These are phyloP conservation scores for Mortierella claussenii DNA, from an alignment of 192 early-diverging fungal genomes.

Conservation along the genomic window DNA sequence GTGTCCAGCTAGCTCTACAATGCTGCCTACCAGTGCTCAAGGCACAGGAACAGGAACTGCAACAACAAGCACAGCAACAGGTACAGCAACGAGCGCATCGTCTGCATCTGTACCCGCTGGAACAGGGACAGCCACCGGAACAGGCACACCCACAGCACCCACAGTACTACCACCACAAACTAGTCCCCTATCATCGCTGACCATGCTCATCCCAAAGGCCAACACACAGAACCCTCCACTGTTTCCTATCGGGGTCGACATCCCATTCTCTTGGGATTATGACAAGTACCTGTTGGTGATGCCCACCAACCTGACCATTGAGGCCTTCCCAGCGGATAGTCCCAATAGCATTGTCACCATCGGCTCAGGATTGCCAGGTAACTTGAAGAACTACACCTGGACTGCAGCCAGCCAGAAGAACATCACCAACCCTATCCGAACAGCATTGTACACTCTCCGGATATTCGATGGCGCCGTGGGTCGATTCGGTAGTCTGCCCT, in stretches of 20 bases:
- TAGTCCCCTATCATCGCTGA: constrained; percentile 19
- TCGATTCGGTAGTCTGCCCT: not conserved
- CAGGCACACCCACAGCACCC: constrained; percentile 12
- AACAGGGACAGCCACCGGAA: constrained; percentile 4
- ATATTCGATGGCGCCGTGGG: constrained; percentile 26
- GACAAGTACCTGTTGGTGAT: constrained; percentile 13
- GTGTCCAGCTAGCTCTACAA: not conserved
- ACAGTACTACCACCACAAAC: not conserved
- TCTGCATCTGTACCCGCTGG: no score
- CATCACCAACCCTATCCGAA: constrained; percentile 10
- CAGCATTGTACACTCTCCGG: constrained; percentile 20
- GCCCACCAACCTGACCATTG: constrained; percentile 36
- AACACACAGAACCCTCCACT: constrained; percentile 15
- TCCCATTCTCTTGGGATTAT: constrained; percentile 28
- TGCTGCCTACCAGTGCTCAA: constrained; percentile 2
- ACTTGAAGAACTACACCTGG: constrained; percentile 41
- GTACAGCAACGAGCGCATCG: constrained; percentile 4
- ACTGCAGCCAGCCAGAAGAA: constrained; percentile 27
- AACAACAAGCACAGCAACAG: constrained; percentile 7
- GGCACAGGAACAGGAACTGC: not conserved
- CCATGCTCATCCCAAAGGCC: constrained; percentile 26
- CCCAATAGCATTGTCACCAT: constrained; percentile 21
- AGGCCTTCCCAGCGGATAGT: constrained; percentile 12
- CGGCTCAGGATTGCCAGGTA: constrained; percentile 32
- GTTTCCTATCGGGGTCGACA: constrained; percentile 26